Percentiles rank a stretch among this genome's conserved stretches.
Conservation (phyloP, 768 basidiomycete species). For the Dictyophora rubrovolvata region DNA sequence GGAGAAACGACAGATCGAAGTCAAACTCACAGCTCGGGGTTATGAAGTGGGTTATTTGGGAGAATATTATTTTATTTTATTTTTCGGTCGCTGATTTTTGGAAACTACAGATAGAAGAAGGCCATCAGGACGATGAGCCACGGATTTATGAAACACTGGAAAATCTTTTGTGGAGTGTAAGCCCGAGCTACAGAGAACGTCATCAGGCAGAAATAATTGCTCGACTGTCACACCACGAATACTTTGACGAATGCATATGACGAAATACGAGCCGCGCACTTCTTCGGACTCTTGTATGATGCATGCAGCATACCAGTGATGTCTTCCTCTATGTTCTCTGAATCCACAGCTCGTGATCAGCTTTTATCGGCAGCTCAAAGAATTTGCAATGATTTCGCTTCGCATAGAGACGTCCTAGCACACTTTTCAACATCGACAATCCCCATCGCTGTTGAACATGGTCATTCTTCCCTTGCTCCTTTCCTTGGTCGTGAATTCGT, state of each 20-base stretch:
- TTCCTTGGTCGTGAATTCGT: constrained; percentile 45
- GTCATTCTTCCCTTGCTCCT: constrained; percentile 43
- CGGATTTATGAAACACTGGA: constrained; percentile 48
- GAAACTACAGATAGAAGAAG: too few relatives aligned
- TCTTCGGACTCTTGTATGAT: too few relatives aligned
- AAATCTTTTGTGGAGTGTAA: constrained; percentile 41
- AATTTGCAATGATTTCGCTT: constrained; percentile 45
- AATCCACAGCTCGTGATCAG: neutral
- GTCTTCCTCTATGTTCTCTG: neutral
- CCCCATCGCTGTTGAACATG: constrained; percentile 44
- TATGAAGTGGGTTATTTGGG: constrained; percentile 2
- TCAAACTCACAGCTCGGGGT: neutral
- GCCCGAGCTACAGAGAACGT: constrained; percentile 41
- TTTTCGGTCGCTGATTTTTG: neutral
- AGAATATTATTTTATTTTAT: neutral
- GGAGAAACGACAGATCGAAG: constrained; percentile 2
- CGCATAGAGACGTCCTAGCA: constrained; percentile 33
- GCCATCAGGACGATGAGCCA: constrained; percentile 11
- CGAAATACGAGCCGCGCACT: too few relatives aligned
- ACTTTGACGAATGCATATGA: neutral
- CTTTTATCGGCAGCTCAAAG: constrained; percentile 28
- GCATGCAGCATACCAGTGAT: neutral
- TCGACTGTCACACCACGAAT: constrained; percentile 34
- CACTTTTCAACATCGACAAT: constrained; percentile 40
- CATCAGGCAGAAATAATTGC: constrained; percentile 37